phyloP scores from a whole-genome alignment of 352 stramenopile genomes.

The Blastocystis sp. region DNA sequence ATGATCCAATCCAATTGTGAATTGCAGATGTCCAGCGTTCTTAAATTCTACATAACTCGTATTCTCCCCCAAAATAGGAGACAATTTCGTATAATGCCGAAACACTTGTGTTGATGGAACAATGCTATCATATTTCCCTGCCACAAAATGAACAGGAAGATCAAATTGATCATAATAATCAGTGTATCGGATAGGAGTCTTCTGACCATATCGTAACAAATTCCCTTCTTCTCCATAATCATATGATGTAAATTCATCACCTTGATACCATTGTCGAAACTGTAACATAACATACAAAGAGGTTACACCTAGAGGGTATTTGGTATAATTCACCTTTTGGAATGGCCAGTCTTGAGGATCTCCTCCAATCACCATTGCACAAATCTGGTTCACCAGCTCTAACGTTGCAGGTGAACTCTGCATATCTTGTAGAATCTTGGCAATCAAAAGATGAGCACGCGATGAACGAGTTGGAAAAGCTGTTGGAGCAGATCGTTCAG shows the following conservation, averaged over 20 bases:
- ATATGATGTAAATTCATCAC: slow-evolving; percentile 30
- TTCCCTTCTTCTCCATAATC: slow-evolving; percentile 54
- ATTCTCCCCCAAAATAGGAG: background rate
- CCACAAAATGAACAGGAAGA: slow-evolving; percentile 65
- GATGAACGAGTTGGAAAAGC: slow-evolving; percentile 35
- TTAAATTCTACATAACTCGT: slow-evolving; percentile 58
- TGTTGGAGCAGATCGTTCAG: background rate
- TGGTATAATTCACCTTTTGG: slow-evolving; percentile 57
- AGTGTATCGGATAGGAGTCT: background rate
- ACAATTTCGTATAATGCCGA: slow-evolving; percentile 55
- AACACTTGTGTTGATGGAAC: slow-evolving; percentile 64
- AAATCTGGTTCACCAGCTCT: slow-evolving; percentile 52
- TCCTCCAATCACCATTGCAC: slow-evolving; percentile 57
- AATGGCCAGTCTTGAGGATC: slow-evolving; percentile 42
- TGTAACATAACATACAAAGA: slow-evolving; percentile 61
- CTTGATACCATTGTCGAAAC: slow-evolving; percentile 18
- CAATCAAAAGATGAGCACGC: slow-evolving; percentile 25
- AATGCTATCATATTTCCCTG: slow-evolving; percentile 62
- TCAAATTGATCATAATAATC: slow-evolving; percentile 63
- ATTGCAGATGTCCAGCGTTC: slow-evolving; percentile 61
- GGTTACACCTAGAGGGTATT: slow-evolving; percentile 62
- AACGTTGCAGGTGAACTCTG: slow-evolving; percentile 55
- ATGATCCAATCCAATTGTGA: slow-evolving; percentile 62
- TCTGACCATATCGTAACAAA: slow-evolving; percentile 20
- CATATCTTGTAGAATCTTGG: slow-evolving; percentile 62